phyloP scores from a whole-genome alignment of 305 asterid species.

The Fraxinus velutina region DNA sequence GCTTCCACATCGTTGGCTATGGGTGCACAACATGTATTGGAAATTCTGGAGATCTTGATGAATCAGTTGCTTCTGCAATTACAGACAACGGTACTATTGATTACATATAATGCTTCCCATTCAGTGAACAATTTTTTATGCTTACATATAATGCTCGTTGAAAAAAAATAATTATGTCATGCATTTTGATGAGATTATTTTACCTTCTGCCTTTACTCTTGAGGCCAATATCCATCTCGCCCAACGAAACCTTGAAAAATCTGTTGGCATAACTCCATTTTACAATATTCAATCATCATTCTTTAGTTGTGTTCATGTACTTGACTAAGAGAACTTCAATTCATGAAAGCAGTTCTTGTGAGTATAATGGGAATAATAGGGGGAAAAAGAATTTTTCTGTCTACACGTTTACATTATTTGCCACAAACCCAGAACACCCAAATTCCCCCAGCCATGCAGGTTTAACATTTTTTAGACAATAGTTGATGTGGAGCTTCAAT shows the following conservation, averaged over 20 bases:
- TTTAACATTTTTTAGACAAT: background rate
- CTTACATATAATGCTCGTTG: background rate
- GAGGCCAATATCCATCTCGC: background rate
- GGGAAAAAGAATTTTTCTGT: slow-evolving; percentile 2
- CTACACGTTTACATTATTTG: background rate
- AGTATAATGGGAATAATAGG: background rate
- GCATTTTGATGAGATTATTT: background rate
- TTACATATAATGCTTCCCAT: background rate
- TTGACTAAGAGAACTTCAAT: background rate
- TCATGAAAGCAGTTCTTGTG: background rate
- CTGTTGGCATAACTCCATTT: background rate
- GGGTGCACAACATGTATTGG: slow-evolving; percentile 88
- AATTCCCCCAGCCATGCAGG: background rate
- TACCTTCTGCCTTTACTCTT: background rate
- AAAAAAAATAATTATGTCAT: background rate
- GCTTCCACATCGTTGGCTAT: slow-evolving; percentile 77
- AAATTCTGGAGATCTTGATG: slow-evolving; percentile 86
- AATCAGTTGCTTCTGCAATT: slow-evolving; percentile 69
- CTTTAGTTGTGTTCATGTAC: background rate
- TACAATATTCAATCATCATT: slow-evolving; percentile 8
- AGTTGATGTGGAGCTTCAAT: background rate
- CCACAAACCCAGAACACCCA: background rate
- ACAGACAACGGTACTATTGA: slow-evolving; percentile 56
- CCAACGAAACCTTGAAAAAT: background rate
- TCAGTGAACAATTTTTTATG: background rate